A percentile compares a stretch with the other conserved stretches of the same genome.
These are phyloP conservation scores for Crithidia acanthocephali DNA, from an alignment of 208 protist genomes.

Conservation along the genomic window DNA sequence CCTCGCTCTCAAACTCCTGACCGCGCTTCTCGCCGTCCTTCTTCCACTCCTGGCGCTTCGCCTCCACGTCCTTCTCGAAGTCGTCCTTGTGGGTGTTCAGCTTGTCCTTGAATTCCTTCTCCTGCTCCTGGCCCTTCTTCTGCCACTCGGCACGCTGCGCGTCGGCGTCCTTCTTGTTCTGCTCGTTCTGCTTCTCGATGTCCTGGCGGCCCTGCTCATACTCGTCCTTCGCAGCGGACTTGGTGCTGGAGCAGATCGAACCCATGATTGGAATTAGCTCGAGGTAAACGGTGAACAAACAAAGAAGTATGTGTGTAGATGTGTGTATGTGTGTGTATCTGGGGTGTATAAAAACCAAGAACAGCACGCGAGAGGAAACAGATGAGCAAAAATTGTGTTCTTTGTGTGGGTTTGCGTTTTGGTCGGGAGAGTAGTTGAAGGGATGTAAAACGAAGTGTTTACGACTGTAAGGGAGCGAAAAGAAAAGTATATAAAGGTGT, in stretches of 20 bases:
- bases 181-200: neutral
- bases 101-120: slow-evolving; percentile 15
- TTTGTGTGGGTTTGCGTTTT: no score
- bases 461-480: no score
- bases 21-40: neutral
- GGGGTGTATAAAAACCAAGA: no score
- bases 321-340: no score
- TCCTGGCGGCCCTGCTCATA: slow-evolving; percentile 12
- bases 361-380: no score
- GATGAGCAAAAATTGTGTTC: no score
- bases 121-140: slow-evolving; percentile 3
- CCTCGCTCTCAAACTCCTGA: neutral
- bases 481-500: no score
- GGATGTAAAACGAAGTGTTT: no score
- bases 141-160: slow-evolving; percentile 12
- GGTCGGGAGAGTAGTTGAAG: no score
- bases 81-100: slow-evolving; percentile 7
- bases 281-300: neutral
- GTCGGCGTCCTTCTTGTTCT: slow-evolving; percentile 10
- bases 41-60: slow-evolving; percentile 4
- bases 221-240: slow-evolving; percentile 16
- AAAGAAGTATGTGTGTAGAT: neutral
- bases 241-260: slow-evolving; percentile 13
- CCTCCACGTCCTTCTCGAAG: slow-evolving; percentile 12
- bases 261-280: slow-evolving; percentile 26